phyloP scores from a whole-genome alignment of 179 eudicot species.

The Actinidia arguta region DNA sequence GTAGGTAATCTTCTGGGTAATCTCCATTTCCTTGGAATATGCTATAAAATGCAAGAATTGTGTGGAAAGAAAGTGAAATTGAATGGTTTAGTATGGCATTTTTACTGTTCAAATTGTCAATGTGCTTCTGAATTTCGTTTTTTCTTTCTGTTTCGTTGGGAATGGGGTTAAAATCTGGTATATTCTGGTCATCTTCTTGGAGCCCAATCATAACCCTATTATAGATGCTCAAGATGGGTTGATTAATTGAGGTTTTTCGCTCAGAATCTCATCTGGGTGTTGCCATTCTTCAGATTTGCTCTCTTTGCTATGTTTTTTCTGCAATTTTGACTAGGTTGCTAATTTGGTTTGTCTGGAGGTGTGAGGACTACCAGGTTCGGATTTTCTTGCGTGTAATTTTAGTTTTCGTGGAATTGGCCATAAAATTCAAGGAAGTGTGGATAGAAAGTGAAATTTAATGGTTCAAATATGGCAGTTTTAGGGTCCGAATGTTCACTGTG shows the following conservation, averaged over 20 bases:
- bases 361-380: too few species aligned
- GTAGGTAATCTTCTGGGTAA: background rate
- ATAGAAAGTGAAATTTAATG: background rate
- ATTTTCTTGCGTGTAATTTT: background rate
- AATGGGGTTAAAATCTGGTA: too few species aligned
- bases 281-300: slow-evolving; percentile 14
- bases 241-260: slow-evolving; percentile 8
- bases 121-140: background rate
- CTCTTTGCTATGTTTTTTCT: slow-evolving; percentile 6
- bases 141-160: too few species aligned
- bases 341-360: background rate
- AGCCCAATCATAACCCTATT: too few species aligned
- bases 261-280: slow-evolving; percentile 24
- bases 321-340: slow-evolving; percentile 5
- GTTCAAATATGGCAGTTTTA: background rate
- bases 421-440: background rate
- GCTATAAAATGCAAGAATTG: background rate
- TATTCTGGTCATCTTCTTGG: too few species aligned
- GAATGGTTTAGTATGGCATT: background rate
- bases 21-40: slow-evolving; percentile 11
- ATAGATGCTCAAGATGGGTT: background rate
- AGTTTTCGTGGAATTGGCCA: slow-evolving; percentile 3
- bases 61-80: background rate
- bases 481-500: background rate
- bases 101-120: background rate